Percentiles rank a stretch among this genome's conserved stretches.
These are phyloP conservation scores for Entonaema liquescens DNA, from an alignment of 495 filamentous ascomycete genomes.

Conservation along the genomic window DNA sequence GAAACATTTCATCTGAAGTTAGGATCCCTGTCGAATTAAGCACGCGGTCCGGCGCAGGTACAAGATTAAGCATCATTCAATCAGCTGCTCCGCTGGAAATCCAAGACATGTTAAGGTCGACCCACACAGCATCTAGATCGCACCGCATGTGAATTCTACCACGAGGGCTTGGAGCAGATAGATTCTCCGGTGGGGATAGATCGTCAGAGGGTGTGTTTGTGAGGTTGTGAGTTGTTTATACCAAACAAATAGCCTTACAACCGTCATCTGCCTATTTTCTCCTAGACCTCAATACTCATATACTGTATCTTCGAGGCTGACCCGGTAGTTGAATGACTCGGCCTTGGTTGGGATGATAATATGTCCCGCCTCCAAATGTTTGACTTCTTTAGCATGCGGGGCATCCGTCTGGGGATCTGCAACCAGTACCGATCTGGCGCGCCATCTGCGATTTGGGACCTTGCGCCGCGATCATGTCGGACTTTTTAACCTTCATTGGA, in stretches of 20 bases:
- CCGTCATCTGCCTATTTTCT: constrained; percentile 39
- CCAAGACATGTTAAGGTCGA: constrained; percentile 34
- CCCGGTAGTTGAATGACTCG: constrained; percentile 23
- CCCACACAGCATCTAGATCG: constrained; percentile 33
- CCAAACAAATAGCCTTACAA: constrained; percentile 6
- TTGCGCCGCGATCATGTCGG: constrained; percentile 32
- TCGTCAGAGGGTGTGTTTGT: constrained; percentile 5
- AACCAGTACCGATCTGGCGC: constrained; percentile 37
- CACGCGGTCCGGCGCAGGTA: constrained; percentile 43
- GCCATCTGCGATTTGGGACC: constrained; percentile 29
- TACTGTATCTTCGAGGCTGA: constrained; percentile 9
- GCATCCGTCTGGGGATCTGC: constrained; percentile 40
- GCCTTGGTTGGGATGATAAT: constrained; percentile 11
- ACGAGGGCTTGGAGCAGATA: constrained; percentile 25
- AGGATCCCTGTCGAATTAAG: constrained; percentile 28
- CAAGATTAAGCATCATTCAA: constrained; percentile 28
- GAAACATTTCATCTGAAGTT: constrained; percentile 22
- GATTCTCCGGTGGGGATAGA: constrained; percentile 3
- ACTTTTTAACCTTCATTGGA: constrained; percentile 36
- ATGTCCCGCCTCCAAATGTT: constrained; percentile 25
- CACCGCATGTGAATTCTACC: constrained; percentile 41
- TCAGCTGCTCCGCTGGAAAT: constrained; percentile 28
- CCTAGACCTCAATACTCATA: not conserved
- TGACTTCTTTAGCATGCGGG: constrained; percentile 26
- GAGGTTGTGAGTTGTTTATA: constrained; percentile 25